Percentiles rank a stretch among this genome's conserved stretches.
These are phyloP conservation scores for Gryganskiella cystojenkinii DNA, from an alignment of 192 early-diverging fungal species.

Conservation along the genomic window DNA sequence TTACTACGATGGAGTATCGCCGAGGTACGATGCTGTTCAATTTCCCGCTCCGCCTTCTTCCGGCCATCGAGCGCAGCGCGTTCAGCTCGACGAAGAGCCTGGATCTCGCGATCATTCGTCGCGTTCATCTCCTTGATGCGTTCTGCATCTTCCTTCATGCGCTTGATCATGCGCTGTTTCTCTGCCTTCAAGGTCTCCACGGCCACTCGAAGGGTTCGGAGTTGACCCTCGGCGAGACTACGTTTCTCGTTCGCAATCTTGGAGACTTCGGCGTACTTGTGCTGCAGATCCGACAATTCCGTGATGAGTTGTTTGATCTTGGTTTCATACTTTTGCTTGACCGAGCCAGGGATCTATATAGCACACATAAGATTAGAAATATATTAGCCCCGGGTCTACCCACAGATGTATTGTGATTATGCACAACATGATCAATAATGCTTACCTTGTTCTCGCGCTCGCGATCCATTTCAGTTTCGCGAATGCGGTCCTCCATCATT, in stretches of 20 bases:
- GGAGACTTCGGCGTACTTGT: constrained; percentile 67
- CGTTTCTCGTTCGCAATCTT: constrained; percentile 59
- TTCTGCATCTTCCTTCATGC: constrained; percentile 76
- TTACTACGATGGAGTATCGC: constrained; percentile 61
- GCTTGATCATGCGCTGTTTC: constrained; percentile 79
- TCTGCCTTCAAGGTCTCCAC: constrained; percentile 80
- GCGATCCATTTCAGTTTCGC: constrained; percentile 71
- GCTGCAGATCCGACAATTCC: constrained; percentile 63
- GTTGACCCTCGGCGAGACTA: constrained; percentile 66
- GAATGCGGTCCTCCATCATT: constrained; percentile 69
- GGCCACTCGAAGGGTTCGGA: constrained; percentile 70
- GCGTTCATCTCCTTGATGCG: constrained; percentile 68
- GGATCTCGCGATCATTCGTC: constrained; percentile 66
- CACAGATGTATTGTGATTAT: not conserved
- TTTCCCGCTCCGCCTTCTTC: constrained; percentile 63
- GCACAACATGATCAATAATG: constrained; percentile 27
- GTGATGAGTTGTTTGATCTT: constrained; percentile 66
- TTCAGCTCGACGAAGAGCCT: constrained; percentile 67
- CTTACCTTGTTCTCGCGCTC: constrained; percentile 60
- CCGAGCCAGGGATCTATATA: constrained; percentile 55
- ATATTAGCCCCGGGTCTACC: not conserved
- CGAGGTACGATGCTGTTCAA: constrained; percentile 51
- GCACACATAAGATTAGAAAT: not conserved
- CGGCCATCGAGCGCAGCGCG: constrained; percentile 58
- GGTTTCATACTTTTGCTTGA: constrained; percentile 64